Conservation (phyloP, 2,329 filamentous ascomycete genomes). For the Erysiphe neolycopersici region DNA sequence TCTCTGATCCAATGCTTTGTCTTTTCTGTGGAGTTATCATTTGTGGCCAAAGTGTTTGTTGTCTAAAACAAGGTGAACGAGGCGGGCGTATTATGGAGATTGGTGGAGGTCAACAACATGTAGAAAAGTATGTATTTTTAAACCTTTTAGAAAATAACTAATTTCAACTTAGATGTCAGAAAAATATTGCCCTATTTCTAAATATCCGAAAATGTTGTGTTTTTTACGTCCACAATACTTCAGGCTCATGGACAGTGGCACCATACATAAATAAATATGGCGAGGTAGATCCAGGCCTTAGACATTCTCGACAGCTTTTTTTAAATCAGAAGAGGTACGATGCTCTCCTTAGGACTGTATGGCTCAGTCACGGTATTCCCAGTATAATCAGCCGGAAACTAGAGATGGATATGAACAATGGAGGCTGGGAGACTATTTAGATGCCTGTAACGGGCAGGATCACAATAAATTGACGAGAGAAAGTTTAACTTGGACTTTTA, state of each 20-base stretch:
- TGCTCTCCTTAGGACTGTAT: conserved; percentile 56
- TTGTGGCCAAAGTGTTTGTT: conserved; percentile 84
- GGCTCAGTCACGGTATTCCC: conserved; percentile 66
- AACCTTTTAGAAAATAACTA: conserved; percentile 4
- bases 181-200: conserved; percentile 77
- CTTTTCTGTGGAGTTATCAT: conserved; percentile 93
- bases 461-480: neutral
- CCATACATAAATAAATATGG: conserved; percentile 93
- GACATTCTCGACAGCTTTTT: conserved; percentile 68
- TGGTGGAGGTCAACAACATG: conserved; percentile 77
- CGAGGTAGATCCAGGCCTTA: conserved; percentile 75
- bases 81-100: conserved; percentile 18
- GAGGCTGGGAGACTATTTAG: conserved; percentile 72
- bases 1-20: conserved; percentile 76
- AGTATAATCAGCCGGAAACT: conserved; percentile 72
- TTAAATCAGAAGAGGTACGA: conserved; percentile 90
- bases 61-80: conserved; percentile 28
- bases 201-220: conserved; percentile 92
- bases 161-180: conserved; percentile 39
- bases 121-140: conserved; percentile 40
- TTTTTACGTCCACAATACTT: conserved; percentile 56
- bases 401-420: conserved; percentile 89
- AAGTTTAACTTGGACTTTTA: neutral
- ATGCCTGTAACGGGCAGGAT: no score
- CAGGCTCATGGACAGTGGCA: conserved; percentile 63